Evolutionary conservation across 2,329 filamentous ascomycete species (phyloP), one percentile per base, ranked within the genome.

Genomic region (Parastagonospora nodorum): DNA sequence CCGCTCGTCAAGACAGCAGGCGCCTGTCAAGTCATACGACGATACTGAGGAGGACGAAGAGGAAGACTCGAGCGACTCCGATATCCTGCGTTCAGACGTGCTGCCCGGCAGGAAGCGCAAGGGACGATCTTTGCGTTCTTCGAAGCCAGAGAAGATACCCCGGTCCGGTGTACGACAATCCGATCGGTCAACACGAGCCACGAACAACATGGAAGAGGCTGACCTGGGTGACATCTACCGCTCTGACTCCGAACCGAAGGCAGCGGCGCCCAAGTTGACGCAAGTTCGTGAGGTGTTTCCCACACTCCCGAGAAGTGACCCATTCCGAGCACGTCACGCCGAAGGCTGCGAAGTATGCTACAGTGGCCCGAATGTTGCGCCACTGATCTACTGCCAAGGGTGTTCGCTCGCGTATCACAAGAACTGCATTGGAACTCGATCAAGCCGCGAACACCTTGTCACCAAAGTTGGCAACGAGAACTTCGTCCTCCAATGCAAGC

Each of bases 401-500:
- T 99, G 94, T 70, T 91, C 88, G 2, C 79, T 87, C 41, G 82
- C 89, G 0, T 96, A 91, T 61, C 94, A 99, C 74, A 90, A 89
- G 71, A 77, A 76, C 35, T 99, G 94, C 67, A 80, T 99, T 27
- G 92, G 93, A 1, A 79, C 81, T 42, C 84, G 94, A 42, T 83
- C 82, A 44, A 78, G 72, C 10, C 83, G 94, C 53, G 91, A 96
- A n/a, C 94, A 97, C 70, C 77, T 94, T 31, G 90, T 90, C 8
- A 97, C 92, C 19, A 99, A 97, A 71, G 75, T 97, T 45, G 86
- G 80, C 2, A 79, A 88, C 1, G 85, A 88, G 2, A 75, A 88
- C 32, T 97, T 96, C 62, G 87, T 99, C 12, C 77, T 99, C 33
- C 94, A 99, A 69, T 99, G 94, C 75, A 88, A 86, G 58, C 88